Evolutionary conservation across 2,329 filamentous ascomycete genomes (phyloP), one percentile per base, ranked within the genome.

Genomic region (Phaeosphaeriaceae sp.): DNA sequence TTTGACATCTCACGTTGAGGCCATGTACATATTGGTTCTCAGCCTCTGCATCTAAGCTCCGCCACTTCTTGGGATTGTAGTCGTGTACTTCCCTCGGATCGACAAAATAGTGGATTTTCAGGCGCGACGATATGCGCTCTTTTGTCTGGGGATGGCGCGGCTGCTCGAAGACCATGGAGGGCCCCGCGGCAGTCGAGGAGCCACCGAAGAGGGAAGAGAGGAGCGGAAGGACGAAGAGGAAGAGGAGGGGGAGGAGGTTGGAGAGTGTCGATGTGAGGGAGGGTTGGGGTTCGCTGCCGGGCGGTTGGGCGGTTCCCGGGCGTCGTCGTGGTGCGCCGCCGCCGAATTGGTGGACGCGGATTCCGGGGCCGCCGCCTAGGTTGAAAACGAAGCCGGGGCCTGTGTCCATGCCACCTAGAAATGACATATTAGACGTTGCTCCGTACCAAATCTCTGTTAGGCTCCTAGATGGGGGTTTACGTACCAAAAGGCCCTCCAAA

Each of bases 381-480:
- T 97, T 97, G 80, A 98, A 98, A 54, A 97, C 91, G 76, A 97
- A 97, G 68, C 92, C 91, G 24, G 92, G 92, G 17, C 92, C 92
- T 60, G 85, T 86, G 71, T 92, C 90, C 78, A 93, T 92, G 62
- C 84, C 78, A 62, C 82, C 83, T 67, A 81, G 80, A 44, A 7
- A 22, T 41, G 15, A 53, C 41, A 48, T 51, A 48, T 65, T 53
- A 65, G n/a, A n/a, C n/a, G n/a, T n/a, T n/a, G n/a, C n/a, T n/a
- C n/a, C n/a, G n/a, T n/a, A n/a, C n/a, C n/a, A n/a, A n/a, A n/a
- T n/a, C n/a, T n/a, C n/a, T n/a, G n/a, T n/a, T n/a, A n/a, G n/a
- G n/a, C n/a, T n/a, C n/a, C n/a, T n/a, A n/a, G n/a, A n/a, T n/a
- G n/a, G n/a, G n/a, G n/a, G n/a, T n/a, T 21, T 42, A 73, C 77